Evolutionary conservation across 2,329 filamentous ascomycete species (phyloP), one percentile per base, ranked within the genome.

Genomic region (Elsinoe batatas): DNA sequence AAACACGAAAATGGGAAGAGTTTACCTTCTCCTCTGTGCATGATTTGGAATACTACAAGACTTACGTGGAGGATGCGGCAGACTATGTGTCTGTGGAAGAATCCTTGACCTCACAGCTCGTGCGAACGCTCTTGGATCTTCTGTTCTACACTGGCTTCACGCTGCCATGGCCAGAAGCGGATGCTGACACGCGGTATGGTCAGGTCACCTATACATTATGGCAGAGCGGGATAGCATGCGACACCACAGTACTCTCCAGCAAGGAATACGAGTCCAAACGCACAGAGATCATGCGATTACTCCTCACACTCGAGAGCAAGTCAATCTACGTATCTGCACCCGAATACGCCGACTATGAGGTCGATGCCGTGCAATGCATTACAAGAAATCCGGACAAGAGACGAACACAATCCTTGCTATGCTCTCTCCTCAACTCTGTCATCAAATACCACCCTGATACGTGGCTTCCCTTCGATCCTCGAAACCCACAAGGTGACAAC

Each of bases 211-310:
- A 93, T 71, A 86, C 89, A 54, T 97, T 98, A 67, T 98, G 93
- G 93, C 90, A 96, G 73, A 97, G 88, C 66, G 93, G 93, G 47
- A 91, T 98, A 30, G 93, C 93, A 12, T 97, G 91, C 75, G 95
- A 95, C 69, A 88, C 87, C 13, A 82, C 90, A 4, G 83, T 94
- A 63, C 85, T 85, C 8, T 91, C 90, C 3, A 96, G 85, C 53
- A 95, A 89, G 69, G 91, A 97, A 64, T 85, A 88, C 57, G 93
- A 98, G 73, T 94, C 80, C 72, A 96, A 96, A 70, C 82, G 93
- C 58, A 90, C 87, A 61, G 93, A 98, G 71, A 85, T 96, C 30
- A 71, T 97, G 64, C 82, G 91, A 18, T 75, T 98, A 57, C 79
- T 98, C 38, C 76, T 98, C 61, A 90, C 90, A 0, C 72, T 98